Evolutionary conservation across 129 eudicot genomes (phyloP).

Genomic region (Solidago caesia): DNA sequence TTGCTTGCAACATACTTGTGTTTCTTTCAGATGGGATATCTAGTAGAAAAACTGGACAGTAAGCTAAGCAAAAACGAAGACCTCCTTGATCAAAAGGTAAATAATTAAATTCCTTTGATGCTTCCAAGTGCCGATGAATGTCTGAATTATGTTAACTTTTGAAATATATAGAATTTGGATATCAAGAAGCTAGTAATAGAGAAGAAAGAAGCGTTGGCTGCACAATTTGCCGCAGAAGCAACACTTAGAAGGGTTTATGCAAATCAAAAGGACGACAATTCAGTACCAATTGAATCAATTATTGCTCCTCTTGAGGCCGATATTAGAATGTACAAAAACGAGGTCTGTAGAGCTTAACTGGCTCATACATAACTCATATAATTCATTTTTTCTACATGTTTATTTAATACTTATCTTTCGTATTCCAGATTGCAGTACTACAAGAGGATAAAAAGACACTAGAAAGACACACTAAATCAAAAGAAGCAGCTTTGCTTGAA

Average conservation of each 20-base stretch:
- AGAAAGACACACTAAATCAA: conserved; percentile 76
- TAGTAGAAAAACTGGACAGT: conserved; percentile 58
- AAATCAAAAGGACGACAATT: conserved; percentile 68
- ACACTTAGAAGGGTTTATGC: conserved; percentile 83
- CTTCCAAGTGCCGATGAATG: neutral
- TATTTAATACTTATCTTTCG: neutral
- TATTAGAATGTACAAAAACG: conserved; percentile 63
- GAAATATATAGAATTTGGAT: conserved; percentile 73
- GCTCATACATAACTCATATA: neutral
- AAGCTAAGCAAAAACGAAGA: conserved; percentile 50
- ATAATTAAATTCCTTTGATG: neutral
- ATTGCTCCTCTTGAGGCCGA: conserved; percentile 94
- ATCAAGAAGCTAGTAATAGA: conserved; percentile 66
- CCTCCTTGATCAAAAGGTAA: conserved; percentile 80
- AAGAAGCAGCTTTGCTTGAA: conserved; percentile 89
- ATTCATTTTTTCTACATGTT: neutral
- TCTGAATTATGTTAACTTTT: neutral
- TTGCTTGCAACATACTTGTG: conserved; percentile 12
- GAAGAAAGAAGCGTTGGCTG: conserved; percentile 82
- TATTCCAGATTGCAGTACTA: conserved; percentile 56
- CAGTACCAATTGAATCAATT: conserved; percentile 72
- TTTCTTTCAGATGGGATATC: conserved; percentile 51
- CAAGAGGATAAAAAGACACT: conserved; percentile 79
- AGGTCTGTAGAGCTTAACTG: conserved; percentile 45
- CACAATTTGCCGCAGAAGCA: conserved; percentile 95